Evolutionary conservation across 192 early-diverging fungal genomes (phyloP).

Genomic region (Chytriomyces hyalinus): DNA sequence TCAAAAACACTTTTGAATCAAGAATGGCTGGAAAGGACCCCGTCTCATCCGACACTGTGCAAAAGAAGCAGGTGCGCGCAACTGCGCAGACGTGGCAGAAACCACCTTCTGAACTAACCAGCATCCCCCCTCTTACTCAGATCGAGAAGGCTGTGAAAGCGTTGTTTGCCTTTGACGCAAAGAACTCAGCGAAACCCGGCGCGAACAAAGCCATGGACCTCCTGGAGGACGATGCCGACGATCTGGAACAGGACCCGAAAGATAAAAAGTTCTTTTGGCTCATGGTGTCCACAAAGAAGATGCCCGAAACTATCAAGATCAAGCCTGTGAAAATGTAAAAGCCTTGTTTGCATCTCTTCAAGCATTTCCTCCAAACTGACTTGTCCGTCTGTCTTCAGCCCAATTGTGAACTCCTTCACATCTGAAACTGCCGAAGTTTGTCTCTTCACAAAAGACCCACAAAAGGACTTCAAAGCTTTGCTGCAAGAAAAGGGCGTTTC

Average conservation of each 20-base stretch:
- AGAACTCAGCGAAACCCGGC: conserved; percentile 13
- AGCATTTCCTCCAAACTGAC: background rate
- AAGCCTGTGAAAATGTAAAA: conserved; percentile 75
- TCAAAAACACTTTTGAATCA: background rate
- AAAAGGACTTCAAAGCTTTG: conserved; percentile 76
- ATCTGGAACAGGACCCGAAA: conserved; percentile 48
- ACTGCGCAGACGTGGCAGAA: too few species aligned
- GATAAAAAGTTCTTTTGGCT: conserved; percentile 63
- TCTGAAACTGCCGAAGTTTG: conserved; percentile 76
- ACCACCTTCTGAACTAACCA: background rate
- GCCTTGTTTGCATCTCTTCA: background rate
- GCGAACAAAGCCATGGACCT: background rate
- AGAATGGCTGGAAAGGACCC: background rate
- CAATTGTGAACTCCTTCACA: conserved; percentile 71
- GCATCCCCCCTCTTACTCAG: conserved; percentile 28
- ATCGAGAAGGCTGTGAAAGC: conserved; percentile 63
- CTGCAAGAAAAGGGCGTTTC: conserved; percentile 66
- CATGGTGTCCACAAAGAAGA: conserved; percentile 71
- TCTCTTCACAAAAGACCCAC: conserved; percentile 86
- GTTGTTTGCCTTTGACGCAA: conserved; percentile 52
- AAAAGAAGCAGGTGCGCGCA: background rate
- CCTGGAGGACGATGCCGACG: conserved; percentile 42
- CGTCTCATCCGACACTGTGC: background rate
- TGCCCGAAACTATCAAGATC: conserved; percentile 61
- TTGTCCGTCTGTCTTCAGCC: conserved; percentile 46